Evolutionary conservation across 2,329 filamentous ascomycete species (phyloP).

Genomic region (Penicillium vulpinum): DNA sequence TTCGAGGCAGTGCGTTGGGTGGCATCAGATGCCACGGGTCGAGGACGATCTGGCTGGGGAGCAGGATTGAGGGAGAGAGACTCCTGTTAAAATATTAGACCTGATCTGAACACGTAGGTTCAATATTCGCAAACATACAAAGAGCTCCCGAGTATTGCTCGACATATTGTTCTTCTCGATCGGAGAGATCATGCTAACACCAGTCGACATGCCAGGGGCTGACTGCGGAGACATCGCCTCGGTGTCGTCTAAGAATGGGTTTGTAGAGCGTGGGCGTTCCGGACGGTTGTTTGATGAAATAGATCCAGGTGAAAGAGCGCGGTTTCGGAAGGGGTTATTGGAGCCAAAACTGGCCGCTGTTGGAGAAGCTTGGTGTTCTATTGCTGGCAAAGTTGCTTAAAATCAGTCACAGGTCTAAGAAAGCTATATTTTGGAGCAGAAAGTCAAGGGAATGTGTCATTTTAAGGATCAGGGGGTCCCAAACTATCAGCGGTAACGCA

Average conservation of each 20-base stretch:
- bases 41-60: constrained; percentile 40
- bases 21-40: constrained; percentile 34
- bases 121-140: constrained; percentile 51
- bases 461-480: constrained; percentile 6
- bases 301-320: constrained; percentile 41
- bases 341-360: constrained; percentile 42
- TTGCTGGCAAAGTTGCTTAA: background rate
- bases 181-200: constrained; percentile 32
- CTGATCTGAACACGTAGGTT: background rate
- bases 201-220: constrained; percentile 27
- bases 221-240: constrained; percentile 42
- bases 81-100: constrained; percentile 30
- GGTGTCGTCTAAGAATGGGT: constrained; percentile 60
- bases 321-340: constrained; percentile 54
- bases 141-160: constrained; percentile 57
- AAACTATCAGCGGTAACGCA: background rate
- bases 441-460: background rate
- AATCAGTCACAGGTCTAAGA: constrained; percentile 8
- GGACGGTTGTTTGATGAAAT: constrained; percentile 34
- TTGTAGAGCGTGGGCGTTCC: constrained; percentile 57
- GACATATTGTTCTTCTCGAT: constrained; percentile 43
- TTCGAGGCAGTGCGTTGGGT: constrained; percentile 25
- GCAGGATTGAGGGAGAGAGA: constrained; percentile 39
- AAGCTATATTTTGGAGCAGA: background rate
- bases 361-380: constrained; percentile 37